These are phyloP conservation scores for Ogataea thermomethanolica DNA, from an alignment of 805 yeast genomes.

Conservation along the genomic window DNA sequence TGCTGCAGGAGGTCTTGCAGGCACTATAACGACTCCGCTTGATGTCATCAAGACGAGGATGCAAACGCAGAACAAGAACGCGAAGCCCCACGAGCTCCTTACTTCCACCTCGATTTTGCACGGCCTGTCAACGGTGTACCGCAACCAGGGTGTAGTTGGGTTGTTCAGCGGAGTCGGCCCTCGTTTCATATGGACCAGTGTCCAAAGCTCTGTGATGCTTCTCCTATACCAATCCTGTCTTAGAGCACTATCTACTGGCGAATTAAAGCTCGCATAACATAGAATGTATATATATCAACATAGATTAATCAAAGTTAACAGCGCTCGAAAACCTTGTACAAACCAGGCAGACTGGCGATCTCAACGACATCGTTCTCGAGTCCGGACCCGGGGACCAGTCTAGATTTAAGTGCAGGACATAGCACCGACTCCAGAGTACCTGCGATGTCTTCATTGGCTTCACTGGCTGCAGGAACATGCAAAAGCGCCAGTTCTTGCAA, in stretches of 20 bases:
- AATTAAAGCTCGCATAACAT: slow-evolving; percentile 13
- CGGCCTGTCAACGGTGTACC: slow-evolving; percentile 56
- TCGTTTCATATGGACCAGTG: slow-evolving; percentile 91
- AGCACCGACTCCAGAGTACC: slow-evolving; percentile 52
- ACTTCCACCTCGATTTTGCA: slow-evolving; percentile 45
- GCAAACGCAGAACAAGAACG: slow-evolving; percentile 66
- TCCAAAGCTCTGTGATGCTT: slow-evolving; percentile 93
- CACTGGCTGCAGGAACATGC: slow-evolving; percentile 56
- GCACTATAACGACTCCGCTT: slow-evolving; percentile 81
- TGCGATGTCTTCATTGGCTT: slow-evolving; percentile 22
- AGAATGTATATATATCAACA: slow-evolving; percentile 3
- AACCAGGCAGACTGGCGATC: slow-evolving; percentile 86
- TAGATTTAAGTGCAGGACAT: slow-evolving; percentile 61
- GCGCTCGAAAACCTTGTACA: slow-evolving; percentile 89
- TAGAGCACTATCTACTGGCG: slow-evolving; percentile 40
- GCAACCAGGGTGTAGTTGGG: slow-evolving; percentile 72
- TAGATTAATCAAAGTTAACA: slow-evolving; percentile 43
- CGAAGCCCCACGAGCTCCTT: slow-evolving; percentile 20
- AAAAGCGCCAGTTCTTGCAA: slow-evolving; percentile 66
- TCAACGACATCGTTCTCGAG: slow-evolving; percentile 62
- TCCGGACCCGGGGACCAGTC: slow-evolving; percentile 60
- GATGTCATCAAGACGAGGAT: slow-evolving; percentile 91
- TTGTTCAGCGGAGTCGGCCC: slow-evolving; percentile 96
- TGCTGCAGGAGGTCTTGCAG: slow-evolving; percentile 92
- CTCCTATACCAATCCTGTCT: slow-evolving; percentile 78